Conservation (phyloP, 2,329 filamentous ascomycete species). For the Cordyceps farinosa region DNA sequence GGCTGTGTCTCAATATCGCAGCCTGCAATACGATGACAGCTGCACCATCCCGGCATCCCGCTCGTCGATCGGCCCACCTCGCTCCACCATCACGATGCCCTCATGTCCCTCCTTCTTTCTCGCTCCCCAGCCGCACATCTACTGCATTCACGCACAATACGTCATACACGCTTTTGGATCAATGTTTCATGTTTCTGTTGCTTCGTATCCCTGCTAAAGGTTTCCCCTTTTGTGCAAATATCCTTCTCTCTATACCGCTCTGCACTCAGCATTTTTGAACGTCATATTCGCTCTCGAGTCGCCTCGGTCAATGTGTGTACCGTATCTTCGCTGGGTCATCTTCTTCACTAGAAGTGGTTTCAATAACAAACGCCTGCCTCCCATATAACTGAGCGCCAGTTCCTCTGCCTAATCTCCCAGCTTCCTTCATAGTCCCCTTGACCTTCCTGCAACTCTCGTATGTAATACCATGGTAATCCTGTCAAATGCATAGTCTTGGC, state of each 20-base stretch:
- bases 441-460: constrained; percentile 11
- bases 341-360: constrained; percentile 6
- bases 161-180: constrained; percentile 3
- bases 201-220: constrained; percentile 16
- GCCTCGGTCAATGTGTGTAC: neutral
- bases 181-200: constrained; percentile 19
- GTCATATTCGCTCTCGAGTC: constrained; percentile 1
- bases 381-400: constrained; percentile 17
- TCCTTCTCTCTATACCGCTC: constrained; percentile 16
- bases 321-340: neutral
- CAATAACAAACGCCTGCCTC: constrained; percentile 14
- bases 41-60: neutral
- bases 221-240: constrained; percentile 14
- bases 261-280: neutral
- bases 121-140: neutral
- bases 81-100: neutral
- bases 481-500: constrained; percentile 16
- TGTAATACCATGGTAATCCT: constrained; percentile 13
- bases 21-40: constrained; percentile 15
- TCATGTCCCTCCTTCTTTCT: neutral
- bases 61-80: neutral
- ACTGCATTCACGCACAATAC: neutral
- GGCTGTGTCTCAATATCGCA: constrained; percentile 6
- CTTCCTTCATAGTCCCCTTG: neutral
- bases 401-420: constrained; percentile 7